phyloP scores from a whole-genome alignment of 257 asterid genomes.

The Scutellaria galericulata region DNA sequence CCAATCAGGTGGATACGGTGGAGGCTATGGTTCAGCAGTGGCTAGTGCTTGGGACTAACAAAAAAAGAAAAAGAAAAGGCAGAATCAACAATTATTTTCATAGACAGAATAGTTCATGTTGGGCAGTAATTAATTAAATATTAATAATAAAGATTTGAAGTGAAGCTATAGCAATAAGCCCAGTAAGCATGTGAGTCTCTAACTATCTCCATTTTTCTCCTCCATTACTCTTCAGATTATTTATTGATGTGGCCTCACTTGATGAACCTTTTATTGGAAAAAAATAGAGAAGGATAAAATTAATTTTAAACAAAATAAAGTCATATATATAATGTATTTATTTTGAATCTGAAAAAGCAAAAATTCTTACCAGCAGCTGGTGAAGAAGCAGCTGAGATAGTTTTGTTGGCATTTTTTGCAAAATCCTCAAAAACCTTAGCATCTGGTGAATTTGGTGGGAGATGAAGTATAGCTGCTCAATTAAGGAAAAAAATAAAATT shows the following conservation, averaged over 20 bases:
- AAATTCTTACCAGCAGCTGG: constrained; percentile 38
- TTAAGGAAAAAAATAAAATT: no score
- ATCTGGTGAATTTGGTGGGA: constrained; percentile 82
- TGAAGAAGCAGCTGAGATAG: constrained; percentile 33
- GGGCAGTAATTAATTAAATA: constrained; percentile 28
- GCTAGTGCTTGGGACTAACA: no score
- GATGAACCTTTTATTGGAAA: constrained; percentile 34
- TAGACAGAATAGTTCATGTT: background rate
- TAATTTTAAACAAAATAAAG: no score
- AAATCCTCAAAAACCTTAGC: constrained; percentile 78
- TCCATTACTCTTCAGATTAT: constrained; percentile 43
- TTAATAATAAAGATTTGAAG: constrained; percentile 30
- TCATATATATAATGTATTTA: no score
- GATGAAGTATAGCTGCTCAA: constrained; percentile 62
- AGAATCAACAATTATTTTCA: background rate
- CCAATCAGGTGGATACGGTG: no score
- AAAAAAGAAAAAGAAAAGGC: background rate
- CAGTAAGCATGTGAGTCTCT: constrained; percentile 37
- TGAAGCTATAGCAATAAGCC: constrained; percentile 36
- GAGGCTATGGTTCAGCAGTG: no score
- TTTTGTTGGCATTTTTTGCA: constrained; percentile 46
- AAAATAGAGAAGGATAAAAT: no score
- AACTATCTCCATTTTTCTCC: constrained; percentile 35
- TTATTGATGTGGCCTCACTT: constrained; percentile 30
- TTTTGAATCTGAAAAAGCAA: background rate